These are phyloP conservation scores for Phytophthora agathidicida DNA, from an alignment of 352 stramenopile genomes.

Conservation along the genomic window DNA sequence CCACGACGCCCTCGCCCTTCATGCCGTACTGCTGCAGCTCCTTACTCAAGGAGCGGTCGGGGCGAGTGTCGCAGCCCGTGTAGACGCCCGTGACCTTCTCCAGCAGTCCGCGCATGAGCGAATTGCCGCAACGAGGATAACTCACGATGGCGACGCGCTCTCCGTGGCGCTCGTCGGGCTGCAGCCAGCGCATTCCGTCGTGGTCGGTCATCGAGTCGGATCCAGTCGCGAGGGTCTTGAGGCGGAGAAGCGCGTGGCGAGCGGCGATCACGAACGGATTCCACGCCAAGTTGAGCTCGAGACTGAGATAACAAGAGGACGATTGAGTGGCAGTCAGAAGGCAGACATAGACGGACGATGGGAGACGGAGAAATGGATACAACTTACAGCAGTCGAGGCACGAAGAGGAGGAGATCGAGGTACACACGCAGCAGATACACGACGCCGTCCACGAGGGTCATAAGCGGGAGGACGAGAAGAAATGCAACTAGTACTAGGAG, in stretches of 20 bases:
- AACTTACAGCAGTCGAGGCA: conserved; percentile 74
- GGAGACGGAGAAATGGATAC: not conserved
- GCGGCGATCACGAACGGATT: conserved; percentile 72
- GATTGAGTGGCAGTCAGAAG: conserved; percentile 25
- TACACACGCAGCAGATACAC: conserved; percentile 69
- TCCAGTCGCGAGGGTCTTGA: conserved; percentile 27
- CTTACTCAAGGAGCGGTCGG: conserved; percentile 92
- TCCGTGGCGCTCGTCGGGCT: conserved; percentile 61
- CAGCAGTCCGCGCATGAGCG: conserved; percentile 95
- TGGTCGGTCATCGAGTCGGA: conserved; percentile 7
- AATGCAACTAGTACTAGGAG: too few species aligned
- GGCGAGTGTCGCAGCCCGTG: conserved; percentile 97
- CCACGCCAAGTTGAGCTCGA: conserved; percentile 69
- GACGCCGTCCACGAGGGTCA: conserved; percentile 34
- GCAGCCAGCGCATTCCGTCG: conserved; percentile 68
- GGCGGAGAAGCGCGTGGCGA: conserved; percentile 36
- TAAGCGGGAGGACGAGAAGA: conserved; percentile 2
- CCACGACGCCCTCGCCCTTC: conserved; percentile 94
- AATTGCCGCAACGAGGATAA: conserved; percentile 98
- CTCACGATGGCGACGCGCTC: conserved; percentile 92
- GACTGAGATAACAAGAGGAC: conserved; percentile 10
- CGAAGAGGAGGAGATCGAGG: conserved; percentile 63
- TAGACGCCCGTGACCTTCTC: conserved; percentile 95
- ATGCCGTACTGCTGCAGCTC: conserved; percentile 90
- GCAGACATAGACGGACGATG: conserved; percentile 34